Conservation (phyloP, 2,329 filamentous ascomycete genomes). For the Penicillium janthinellum region DNA sequence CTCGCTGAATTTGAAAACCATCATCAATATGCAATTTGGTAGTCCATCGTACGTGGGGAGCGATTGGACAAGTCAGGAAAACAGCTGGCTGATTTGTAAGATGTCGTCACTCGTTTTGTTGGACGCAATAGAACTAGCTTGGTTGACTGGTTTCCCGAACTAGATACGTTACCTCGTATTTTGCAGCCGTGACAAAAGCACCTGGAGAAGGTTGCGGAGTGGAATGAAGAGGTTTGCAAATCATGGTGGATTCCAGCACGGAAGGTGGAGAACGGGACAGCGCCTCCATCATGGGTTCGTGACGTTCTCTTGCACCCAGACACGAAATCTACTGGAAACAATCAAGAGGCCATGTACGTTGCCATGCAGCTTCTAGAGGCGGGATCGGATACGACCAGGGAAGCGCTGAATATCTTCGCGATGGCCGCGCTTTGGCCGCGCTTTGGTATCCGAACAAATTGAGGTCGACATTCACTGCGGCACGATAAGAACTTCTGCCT, state of each 20-base stretch:
- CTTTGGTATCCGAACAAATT: constrained; percentile 27
- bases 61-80: constrained; percentile 31
- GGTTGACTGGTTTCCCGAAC: constrained; percentile 44
- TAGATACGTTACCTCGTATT: constrained; percentile 32
- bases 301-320: constrained; percentile 35
- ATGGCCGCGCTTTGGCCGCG: constrained; percentile 23
- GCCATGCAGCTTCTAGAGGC: constrained; percentile 46
- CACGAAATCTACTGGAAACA: constrained; percentile 34
- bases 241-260: constrained; percentile 39
- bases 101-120: constrained; percentile 40
- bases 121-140: constrained; percentile 38
- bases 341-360: constrained; percentile 46
- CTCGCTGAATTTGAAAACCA: constrained; percentile 26
- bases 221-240: constrained; percentile 38
- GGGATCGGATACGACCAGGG: constrained; percentile 49
- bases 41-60: constrained; percentile 40
- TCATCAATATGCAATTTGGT: constrained; percentile 47
- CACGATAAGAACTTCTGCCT: constrained; percentile 21
- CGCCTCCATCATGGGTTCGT: constrained; percentile 39
- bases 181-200: constrained; percentile 19
- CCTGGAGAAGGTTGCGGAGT: constrained; percentile 39
- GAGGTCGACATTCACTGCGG: background rate
- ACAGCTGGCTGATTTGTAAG: constrained; percentile 43
- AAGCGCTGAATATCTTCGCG: constrained; percentile 37
- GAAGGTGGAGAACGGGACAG: constrained; percentile 30